A percentile compares a stretch with the other conserved stretches of the same genome.
Evolutionary conservation across 441 rosid species (phyloP).

Genomic region (Macaranga tanarius): DNA sequence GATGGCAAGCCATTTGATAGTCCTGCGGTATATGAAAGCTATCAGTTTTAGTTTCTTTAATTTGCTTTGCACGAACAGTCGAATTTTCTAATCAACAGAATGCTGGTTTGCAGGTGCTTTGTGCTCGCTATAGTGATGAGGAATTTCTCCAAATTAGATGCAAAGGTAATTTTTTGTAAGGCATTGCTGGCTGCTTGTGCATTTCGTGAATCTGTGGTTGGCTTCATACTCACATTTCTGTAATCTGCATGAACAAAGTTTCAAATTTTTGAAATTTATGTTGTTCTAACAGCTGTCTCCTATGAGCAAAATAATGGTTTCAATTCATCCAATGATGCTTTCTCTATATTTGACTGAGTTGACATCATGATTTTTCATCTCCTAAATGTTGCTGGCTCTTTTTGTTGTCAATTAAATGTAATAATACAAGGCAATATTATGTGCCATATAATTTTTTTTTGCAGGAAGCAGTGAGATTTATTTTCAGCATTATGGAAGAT

Average conservation of each 20-base stretch:
- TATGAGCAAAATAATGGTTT: too few relatives aligned
- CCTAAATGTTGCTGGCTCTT: background rate
- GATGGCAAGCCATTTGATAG: conserved; percentile 61
- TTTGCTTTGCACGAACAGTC: background rate
- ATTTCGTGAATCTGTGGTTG: background rate
- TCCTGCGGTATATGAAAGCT: conserved; percentile 51
- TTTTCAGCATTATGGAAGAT: conserved; percentile 67
- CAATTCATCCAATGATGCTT: too few relatives aligned
- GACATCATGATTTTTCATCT: background rate
- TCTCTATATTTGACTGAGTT: background rate
- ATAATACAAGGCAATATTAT: background rate
- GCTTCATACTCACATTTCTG: conserved; percentile 1
- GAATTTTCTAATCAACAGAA: conserved; percentile 1
- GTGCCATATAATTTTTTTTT: background rate
- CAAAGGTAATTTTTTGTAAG: conserved; percentile 44
- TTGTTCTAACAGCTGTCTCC: background rate
- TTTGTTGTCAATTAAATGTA: background rate
- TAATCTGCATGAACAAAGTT: background rate
- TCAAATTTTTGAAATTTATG: background rate
- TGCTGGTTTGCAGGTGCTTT: conserved; percentile 64
- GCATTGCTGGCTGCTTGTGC: background rate
- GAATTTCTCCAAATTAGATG: conserved; percentile 80
- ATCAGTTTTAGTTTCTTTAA: background rate
- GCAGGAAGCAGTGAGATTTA: conserved; percentile 75
- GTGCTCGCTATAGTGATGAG: conserved; percentile 76